phyloP scores from a whole-genome alignment of 2,329 filamentous ascomycete genomes.

The Corynespora cassiicola region DNA sequence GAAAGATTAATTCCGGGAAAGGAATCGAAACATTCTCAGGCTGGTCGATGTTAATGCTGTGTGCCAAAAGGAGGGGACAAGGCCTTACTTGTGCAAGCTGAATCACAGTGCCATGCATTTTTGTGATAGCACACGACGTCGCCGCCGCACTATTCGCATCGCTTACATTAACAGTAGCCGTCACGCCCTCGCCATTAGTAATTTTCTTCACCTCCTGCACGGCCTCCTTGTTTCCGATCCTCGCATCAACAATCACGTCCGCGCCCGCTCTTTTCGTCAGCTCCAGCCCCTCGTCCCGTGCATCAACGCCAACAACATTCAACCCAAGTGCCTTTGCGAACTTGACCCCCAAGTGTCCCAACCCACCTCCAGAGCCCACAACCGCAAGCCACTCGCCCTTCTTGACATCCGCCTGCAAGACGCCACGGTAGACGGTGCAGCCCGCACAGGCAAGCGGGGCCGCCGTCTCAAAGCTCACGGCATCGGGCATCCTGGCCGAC shows the following conservation, averaged over 20 bases:
- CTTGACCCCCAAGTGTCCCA: constrained; percentile 78
- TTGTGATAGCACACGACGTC: constrained; percentile 61
- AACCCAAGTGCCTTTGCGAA: constrained; percentile 89
- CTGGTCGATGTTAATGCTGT: constrained; percentile 18
- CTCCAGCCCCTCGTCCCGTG: constrained; percentile 69
- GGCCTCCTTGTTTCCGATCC: constrained; percentile 55
- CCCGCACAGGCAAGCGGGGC: constrained; percentile 37
- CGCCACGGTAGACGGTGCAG: constrained; percentile 72
- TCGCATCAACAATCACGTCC: constrained; percentile 60
- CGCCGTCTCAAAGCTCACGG: constrained; percentile 24
- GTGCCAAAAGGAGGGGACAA: constrained; percentile 3
- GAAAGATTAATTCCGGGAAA: constrained; percentile 59
- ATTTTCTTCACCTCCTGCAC: constrained; percentile 56
- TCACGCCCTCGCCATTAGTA: constrained; percentile 58
- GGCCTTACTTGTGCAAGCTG: constrained; percentile 62
- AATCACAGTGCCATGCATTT: constrained; percentile 64
- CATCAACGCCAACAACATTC: constrained; percentile 79
- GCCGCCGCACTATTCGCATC: constrained; percentile 60
- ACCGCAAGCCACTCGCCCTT: constrained; percentile 79
- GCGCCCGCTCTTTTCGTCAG: constrained; percentile 57
- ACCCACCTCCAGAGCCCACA: constrained; percentile 80
- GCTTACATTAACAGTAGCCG: constrained; percentile 61
- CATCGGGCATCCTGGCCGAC: constrained; percentile 25
- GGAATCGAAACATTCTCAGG: constrained; percentile 48
- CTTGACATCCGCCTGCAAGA: constrained; percentile 76